phyloP scores from a whole-genome alignment of 768 basidiomycete species.

The Podaxis carcinomalis region DNA sequence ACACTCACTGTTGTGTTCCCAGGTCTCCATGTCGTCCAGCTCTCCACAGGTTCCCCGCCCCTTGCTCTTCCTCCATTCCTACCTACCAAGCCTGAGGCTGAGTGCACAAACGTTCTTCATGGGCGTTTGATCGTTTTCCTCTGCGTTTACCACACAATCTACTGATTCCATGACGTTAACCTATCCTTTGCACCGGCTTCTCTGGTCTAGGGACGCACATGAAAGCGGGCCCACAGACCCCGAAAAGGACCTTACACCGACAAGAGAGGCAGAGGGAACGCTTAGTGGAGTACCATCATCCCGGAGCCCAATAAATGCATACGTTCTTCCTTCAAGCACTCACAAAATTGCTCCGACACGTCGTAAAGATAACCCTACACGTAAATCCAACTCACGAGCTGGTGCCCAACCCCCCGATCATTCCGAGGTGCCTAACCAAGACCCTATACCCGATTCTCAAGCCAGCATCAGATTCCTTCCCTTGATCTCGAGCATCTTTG shows the following conservation, averaged over 20 bases:
- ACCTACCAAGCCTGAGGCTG: not conserved
- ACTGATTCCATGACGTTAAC: not conserved
- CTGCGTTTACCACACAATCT: not conserved
- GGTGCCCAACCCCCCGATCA: not conserved
- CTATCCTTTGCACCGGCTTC: not conserved
- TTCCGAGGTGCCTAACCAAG: constrained; percentile 22
- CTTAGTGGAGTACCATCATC: not conserved
- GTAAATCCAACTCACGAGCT: not conserved
- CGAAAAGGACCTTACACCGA: not conserved
- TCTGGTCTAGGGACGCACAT: not conserved
- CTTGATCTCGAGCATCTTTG: constrained; percentile 61
- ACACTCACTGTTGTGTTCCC: not conserved
- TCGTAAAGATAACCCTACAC: not conserved
- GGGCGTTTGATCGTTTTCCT: not conserved
- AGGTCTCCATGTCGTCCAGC: not conserved
- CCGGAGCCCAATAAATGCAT: not conserved
- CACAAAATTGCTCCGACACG: not conserved
- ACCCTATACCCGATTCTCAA: not conserved
- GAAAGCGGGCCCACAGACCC: not conserved
- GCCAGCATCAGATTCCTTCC: constrained; percentile 52
- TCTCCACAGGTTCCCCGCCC: not conserved
- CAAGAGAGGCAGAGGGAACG: not conserved
- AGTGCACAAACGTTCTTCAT: not conserved
- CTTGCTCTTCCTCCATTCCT: not conserved
- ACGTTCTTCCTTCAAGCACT: not conserved